Conservation (phyloP, 2,329 filamentous ascomycete genomes). For the Sporothrix sp. region DNA sequence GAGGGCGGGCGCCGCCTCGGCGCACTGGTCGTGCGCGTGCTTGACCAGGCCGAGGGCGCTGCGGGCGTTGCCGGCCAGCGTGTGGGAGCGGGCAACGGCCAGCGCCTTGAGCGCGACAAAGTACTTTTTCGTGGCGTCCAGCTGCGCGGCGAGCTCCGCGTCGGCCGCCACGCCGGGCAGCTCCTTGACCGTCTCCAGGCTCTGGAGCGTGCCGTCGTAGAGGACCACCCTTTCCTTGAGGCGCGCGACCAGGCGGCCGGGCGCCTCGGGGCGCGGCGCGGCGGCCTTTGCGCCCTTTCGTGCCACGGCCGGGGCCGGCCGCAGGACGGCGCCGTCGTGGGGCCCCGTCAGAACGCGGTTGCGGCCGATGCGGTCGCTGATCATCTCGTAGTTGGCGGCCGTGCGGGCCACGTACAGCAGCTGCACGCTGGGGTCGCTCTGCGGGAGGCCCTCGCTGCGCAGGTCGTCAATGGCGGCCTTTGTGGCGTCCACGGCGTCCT, state of each 20-base stretch:
- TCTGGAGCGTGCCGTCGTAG: slow-evolving; percentile 86
- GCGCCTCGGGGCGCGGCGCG: slow-evolving; percentile 49
- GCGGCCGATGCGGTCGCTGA: slow-evolving; percentile 89
- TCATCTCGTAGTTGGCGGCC: slow-evolving; percentile 85
- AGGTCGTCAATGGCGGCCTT: slow-evolving; percentile 91
- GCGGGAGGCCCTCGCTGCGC: slow-evolving; percentile 68
- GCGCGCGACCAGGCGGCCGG: slow-evolving; percentile 65
- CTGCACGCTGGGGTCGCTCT: slow-evolving; percentile 81
- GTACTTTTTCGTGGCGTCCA: slow-evolving; percentile 71
- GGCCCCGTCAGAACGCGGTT: slow-evolving; percentile 82
- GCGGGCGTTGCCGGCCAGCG: slow-evolving; percentile 57
- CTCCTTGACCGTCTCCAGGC: slow-evolving; percentile 80
- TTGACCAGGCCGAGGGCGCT: slow-evolving; percentile 81
- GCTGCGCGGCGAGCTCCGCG: slow-evolving; percentile 59
- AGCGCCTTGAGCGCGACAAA: slow-evolving; percentile 75
- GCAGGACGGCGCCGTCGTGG: slow-evolving; percentile 60
- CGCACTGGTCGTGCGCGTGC: slow-evolving; percentile 55
- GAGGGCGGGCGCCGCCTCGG: slow-evolving; percentile 40
- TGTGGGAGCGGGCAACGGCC: slow-evolving; percentile 76
- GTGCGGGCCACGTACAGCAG: slow-evolving; percentile 85
- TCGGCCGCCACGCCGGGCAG: slow-evolving; percentile 86
- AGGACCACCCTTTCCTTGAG: slow-evolving; percentile 80
- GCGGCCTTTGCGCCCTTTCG: slow-evolving; percentile 28
- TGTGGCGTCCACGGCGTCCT: slow-evolving; percentile 88
- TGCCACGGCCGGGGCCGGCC: slow-evolving; percentile 30